These are phyloP conservation scores for Stylosanthes scabra DNA, from an alignment of 331 rosid species.

Conservation along the genomic window DNA sequence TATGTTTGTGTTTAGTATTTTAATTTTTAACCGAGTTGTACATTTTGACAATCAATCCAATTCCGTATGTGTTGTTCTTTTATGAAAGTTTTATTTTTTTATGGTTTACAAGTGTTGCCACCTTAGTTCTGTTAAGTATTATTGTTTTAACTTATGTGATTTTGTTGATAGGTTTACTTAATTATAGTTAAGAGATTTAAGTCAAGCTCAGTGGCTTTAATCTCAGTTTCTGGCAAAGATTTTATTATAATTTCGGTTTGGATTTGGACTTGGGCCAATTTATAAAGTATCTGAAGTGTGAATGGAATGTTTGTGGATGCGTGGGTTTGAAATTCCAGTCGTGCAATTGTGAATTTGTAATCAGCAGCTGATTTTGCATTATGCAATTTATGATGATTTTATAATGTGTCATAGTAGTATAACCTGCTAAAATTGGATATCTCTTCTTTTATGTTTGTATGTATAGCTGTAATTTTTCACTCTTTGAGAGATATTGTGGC, in stretches of 20 bases:
- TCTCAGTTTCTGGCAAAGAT: not conserved
- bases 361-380: not conserved
- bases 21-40: not conserved
- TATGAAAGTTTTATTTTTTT: constrained; percentile 3
- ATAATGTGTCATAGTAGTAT: constrained; percentile 5
- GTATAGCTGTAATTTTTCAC: too few relatives aligned
- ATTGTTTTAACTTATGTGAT: too few relatives aligned
- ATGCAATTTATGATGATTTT: constrained; percentile 20
- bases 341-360: not conserved
- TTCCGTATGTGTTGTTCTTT: not conserved
- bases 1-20: not conserved
- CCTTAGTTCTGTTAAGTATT: not conserved
- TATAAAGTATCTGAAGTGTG: not conserved
- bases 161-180: too few relatives aligned
- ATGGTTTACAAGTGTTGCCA: not conserved
- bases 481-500: not conserved
- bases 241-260: too few relatives aligned
- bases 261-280: not conserved
- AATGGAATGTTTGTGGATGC: not conserved
- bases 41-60: not conserved
- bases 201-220: too few relatives aligned
- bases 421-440: too few relatives aligned
- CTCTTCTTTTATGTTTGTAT: too few relatives aligned
- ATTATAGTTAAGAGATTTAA: not conserved
- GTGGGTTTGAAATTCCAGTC: constrained; percentile 17